Evolutionary conservation across 2,329 filamentous ascomycete species (phyloP), one percentile per base, ranked within the genome.

Genomic region (Fusarium virguliforme): DNA sequence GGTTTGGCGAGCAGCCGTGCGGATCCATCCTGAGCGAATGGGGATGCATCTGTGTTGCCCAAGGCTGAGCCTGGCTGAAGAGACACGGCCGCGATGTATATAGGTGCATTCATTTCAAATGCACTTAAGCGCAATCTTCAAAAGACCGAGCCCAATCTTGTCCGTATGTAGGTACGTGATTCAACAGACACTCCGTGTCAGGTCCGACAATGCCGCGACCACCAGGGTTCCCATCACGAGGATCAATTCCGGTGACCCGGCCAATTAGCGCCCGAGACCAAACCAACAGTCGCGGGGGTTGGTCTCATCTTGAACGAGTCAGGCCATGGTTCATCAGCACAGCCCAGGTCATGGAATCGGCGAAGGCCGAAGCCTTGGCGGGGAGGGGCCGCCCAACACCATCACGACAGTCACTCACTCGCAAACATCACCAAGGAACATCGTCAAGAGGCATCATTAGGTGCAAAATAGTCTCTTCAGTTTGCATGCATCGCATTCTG

Each of bases 401-500:
- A 38, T 54, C 51, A 38, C 51, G 8, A 28, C 22, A 48, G 30
- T 50, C 43, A 28, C 15, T n/a, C 53, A n/a, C 8, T 43, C 6
- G 15, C 40, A 30, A 18, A 55, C 38, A 32, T 48, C 60, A 41
- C 18, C 18, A 18, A 18, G 18, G 18, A 18, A 18, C 18, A 18
- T 18, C 18, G 18, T 18, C 18, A 41, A 12, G 24, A 48, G 41
- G 22, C 24, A 48, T 18, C n/a, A 6, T 50, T 53, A 70, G 60
- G 69, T 66, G 55, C 57, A 65, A 68, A 62, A 65, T 54, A 67
- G 67, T 72, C 64, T 72, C 64, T 72, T 73, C 43, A 67, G 65
- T 59, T 65, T 76, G 74, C 73, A 70, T 60, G 61, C 65, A 66
- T 76, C 46, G 74, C 74, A 76, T 76, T 76, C 74, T 75, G 74